These are phyloP conservation scores for Nicotiana tabacum DNA, from an alignment of 257 asterid species.

Conservation along the genomic window DNA sequence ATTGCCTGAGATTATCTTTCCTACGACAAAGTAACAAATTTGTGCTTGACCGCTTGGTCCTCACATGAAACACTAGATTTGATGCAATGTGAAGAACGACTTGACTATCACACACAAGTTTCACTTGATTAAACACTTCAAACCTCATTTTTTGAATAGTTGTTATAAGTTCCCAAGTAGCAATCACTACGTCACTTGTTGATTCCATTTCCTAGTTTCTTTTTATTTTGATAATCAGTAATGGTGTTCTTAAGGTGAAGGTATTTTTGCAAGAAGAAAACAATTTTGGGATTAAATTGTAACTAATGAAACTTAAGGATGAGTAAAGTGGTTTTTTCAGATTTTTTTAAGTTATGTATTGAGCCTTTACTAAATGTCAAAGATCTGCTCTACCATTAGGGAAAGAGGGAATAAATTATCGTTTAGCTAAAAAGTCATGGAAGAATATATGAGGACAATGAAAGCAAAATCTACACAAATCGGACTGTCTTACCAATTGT, in stretches of 20 bases:
- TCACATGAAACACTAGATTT: not conserved
- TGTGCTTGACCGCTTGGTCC: not conserved
- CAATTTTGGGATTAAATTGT: too few relatives aligned
- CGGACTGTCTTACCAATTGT: slow-evolving; percentile 51
- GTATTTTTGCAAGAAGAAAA: too few relatives aligned
- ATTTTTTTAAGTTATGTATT: too few relatives aligned
- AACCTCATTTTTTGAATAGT: not conserved
- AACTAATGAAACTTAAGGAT: too few relatives aligned
- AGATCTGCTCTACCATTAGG: too few relatives aligned
- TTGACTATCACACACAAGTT: not conserved
- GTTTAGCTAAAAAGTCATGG: not conserved
- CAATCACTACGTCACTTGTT: not conserved
- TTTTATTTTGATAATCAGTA: too few relatives aligned
- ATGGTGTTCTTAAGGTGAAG: too few relatives aligned
- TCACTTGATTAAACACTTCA: not conserved
- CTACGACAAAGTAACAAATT: not conserved
- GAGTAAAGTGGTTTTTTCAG: too few relatives aligned
- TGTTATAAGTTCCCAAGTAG: not conserved
- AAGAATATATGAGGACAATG: not conserved
- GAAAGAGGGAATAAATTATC: not conserved
- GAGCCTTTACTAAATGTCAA: too few relatives aligned
- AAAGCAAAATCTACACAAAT: slow-evolving; percentile 2
- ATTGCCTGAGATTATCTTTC: not conserved
- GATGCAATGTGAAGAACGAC: not conserved
- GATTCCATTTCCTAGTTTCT: too few relatives aligned